A percentile compares a stretch with the other conserved stretches of the same genome.
Conservation (phyloP, 257 asterid species). For the Gentiana straminea region DNA sequence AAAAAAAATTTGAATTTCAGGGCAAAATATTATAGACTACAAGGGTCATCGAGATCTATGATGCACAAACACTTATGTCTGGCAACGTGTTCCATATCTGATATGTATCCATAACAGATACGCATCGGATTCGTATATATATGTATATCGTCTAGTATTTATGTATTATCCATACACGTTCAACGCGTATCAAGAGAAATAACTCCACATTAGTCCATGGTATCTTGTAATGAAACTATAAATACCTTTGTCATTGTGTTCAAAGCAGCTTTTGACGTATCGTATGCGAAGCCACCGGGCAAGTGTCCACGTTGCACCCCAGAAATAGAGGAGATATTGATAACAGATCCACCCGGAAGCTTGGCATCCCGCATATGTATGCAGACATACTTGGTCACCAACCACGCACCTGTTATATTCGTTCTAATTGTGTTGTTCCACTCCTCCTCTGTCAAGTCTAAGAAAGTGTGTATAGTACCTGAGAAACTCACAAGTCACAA, state of each 20-base stretch:
- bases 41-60: too few species aligned
- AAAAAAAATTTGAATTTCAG: too few species aligned
- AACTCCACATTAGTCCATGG: too few species aligned
- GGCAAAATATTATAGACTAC: too few species aligned
- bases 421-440: slow-evolving; percentile 15
- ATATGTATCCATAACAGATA: too few species aligned
- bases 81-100: too few species aligned
- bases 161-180: too few species aligned
- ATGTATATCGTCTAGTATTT: too few species aligned
- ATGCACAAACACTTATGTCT: too few species aligned
- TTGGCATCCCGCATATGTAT: slow-evolving; percentile 16
- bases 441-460: slow-evolving; percentile 23
- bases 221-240: not conserved
- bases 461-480: slow-evolving; percentile 14
- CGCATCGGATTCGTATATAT: too few species aligned
- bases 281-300: slow-evolving; percentile 24
- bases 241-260: slow-evolving; percentile 21
- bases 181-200: too few species aligned
- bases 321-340: slow-evolving; percentile 21
- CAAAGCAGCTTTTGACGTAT: slow-evolving; percentile 16
- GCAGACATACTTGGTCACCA: slow-evolving; percentile 20
- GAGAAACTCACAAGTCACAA: not conserved
- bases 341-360: slow-evolving; percentile 20
- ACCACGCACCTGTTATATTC: slow-evolving; percentile 22
- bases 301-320: slow-evolving; percentile 18